A percentile compares a stretch with the other conserved stretches of the same genome.
Conservation (phyloP, 805 yeast genomes). For the Nakazawaea pomicola region DNA sequence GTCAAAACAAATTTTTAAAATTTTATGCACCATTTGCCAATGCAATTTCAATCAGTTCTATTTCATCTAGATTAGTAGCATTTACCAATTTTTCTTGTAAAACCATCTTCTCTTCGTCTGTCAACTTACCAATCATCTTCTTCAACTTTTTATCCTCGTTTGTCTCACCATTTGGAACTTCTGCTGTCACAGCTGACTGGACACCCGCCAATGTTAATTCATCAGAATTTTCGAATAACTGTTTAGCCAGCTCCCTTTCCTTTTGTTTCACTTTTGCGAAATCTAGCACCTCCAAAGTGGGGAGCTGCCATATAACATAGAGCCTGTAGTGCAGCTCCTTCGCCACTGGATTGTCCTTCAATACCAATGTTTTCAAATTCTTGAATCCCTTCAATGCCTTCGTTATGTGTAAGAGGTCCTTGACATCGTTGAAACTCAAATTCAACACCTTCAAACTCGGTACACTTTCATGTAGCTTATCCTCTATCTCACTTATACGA, state of each 20-base stretch:
- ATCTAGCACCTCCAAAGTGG: slow-evolving; percentile 62
- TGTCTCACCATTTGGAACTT: slow-evolving; percentile 12
- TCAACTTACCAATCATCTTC: slow-evolving; percentile 35
- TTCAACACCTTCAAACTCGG: slow-evolving; percentile 49
- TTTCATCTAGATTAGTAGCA: slow-evolving; percentile 72
- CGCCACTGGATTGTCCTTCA: slow-evolving; percentile 58
- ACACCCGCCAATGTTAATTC: slow-evolving; percentile 25
- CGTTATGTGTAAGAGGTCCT: slow-evolving; percentile 27
- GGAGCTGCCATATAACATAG: slow-evolving; percentile 56
- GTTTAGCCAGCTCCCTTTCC: slow-evolving; percentile 45
- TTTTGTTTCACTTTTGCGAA: slow-evolving; percentile 51
- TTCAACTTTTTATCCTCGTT: slow-evolving; percentile 15
- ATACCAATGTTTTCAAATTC: slow-evolving; percentile 40
- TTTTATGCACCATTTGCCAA: slow-evolving; percentile 37
- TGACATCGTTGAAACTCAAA: slow-evolving; percentile 47
- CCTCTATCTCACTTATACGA: slow-evolving; percentile 39
- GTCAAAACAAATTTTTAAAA: no score
- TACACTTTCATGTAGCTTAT: slow-evolving; percentile 26
- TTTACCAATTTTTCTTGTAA: slow-evolving; percentile 49
- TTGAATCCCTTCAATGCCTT: slow-evolving; percentile 33
- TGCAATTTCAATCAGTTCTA: slow-evolving; percentile 60
- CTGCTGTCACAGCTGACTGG: slow-evolving; percentile 7
- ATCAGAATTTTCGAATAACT: slow-evolving; percentile 35
- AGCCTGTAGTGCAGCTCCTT: slow-evolving; percentile 49
- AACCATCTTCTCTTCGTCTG: slow-evolving; percentile 46